phyloP scores from a whole-genome alignment of 805 yeast genomes.

The Peterozyma xylosa region DNA sequence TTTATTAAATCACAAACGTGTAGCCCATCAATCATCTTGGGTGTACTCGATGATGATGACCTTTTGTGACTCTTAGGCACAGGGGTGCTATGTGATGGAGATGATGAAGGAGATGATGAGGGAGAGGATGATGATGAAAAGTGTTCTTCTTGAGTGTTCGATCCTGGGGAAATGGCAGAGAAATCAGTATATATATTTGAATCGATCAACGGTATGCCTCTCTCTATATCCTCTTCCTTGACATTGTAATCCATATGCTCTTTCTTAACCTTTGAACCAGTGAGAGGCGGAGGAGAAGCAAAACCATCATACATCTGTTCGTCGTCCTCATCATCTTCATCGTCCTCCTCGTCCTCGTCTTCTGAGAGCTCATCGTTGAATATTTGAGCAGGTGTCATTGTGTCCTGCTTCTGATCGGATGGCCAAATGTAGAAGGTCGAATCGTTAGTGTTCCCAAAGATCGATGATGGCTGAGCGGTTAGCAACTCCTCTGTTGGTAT shows the following conservation, averaged over 20 bases:
- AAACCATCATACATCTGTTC: neutral
- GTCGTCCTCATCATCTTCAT: constrained; percentile 7
- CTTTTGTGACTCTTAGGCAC: neutral
- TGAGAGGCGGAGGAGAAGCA: too few relatives aligned
- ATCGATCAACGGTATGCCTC: too few relatives aligned
- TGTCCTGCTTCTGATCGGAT: constrained; percentile 3
- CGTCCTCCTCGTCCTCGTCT: constrained; percentile 12
- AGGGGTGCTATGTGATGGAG: neutral
- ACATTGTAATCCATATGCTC: too few relatives aligned
- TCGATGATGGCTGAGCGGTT: constrained; percentile 1
- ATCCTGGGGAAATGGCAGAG: neutral
- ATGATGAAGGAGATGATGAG: neutral
- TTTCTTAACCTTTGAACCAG: too few relatives aligned
- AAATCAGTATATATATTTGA: too few relatives aligned
- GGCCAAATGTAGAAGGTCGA: constrained; percentile 10
- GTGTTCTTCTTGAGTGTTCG: neutral
- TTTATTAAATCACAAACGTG: constrained; percentile 55
- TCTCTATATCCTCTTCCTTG: too few relatives aligned
- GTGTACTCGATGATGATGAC: neutral
- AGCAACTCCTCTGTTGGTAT: constrained; percentile 11
- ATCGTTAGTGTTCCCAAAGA: constrained; percentile 2
- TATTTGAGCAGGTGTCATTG: constrained; percentile 10
- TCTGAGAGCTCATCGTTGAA: constrained; percentile 14
- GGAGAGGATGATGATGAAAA: neutral
- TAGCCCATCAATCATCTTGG: constrained; percentile 14